Evolutionary conservation across 805 yeast species (phyloP), one percentile per base, ranked within the genome.

Genomic region (Candida maesae): DNA sequence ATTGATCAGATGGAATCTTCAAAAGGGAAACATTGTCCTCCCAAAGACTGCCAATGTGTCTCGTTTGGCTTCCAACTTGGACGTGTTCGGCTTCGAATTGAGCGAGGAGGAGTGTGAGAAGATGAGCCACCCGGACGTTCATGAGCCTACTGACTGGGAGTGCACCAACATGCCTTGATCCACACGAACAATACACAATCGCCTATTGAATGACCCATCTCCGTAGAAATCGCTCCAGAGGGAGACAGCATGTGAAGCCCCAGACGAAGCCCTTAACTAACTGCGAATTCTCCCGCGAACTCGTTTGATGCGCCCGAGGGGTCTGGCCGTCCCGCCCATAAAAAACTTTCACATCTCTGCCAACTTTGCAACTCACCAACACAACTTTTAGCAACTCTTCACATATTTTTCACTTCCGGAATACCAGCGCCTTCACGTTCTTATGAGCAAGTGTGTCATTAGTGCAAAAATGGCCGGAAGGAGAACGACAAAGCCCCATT

Each of bases 141-240:
- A 82, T 49, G 86, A 80, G 45, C 86, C 87, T 10, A 79, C 87
- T 1, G 88, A 81, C 34, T 82, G 88, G 88, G 88, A 81, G 33
- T 48, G 52, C 21, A 44, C 49, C 17, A 33, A 35, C 30, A 33
- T 45, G 45, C 49, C 49, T 16, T 48, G 28, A 33, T 11, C n/a
- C n/a, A n/a, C n/a, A n/a, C n/a, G n/a, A n/a, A n/a, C n/a, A n/a
- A n/a, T n/a, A n/a, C n/a, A n/a, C n/a, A n/a, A n/a, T n/a, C n/a
- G n/a, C n/a, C n/a, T n/a, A n/a, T n/a, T n/a, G n/a, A n/a, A n/a
- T 10, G 24, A 21, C 24, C 10, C 24, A 21, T 21, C 24, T 21
- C 24, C 24, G 6, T 10, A 26, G 6, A n/a, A n/a, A n/a, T 26
- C 29, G 13, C 8, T 26, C 6, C 29, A 7, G 29, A 10, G 29